These are phyloP conservation scores for Lyophyllum semitale DNA, from an alignment of 768 basidiomycete genomes.

Conservation along the genomic window DNA sequence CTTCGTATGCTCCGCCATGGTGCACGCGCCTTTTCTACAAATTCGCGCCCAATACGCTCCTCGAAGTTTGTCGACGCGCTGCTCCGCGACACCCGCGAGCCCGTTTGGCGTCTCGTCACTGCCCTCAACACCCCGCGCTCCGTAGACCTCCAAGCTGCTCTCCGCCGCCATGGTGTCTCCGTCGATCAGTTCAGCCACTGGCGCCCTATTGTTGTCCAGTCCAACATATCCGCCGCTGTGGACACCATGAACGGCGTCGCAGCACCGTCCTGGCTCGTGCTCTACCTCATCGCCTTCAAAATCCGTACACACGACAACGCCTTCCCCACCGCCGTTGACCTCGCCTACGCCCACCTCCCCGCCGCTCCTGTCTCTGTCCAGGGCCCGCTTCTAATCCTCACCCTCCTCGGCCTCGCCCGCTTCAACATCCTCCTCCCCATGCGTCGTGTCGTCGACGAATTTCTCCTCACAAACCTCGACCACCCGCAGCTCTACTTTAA, in stretches of 20 bases:
- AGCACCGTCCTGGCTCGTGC: constrained; percentile 54
- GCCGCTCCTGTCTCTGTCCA: constrained; percentile 30
- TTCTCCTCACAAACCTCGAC: constrained; percentile 36
- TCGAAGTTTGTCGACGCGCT: constrained; percentile 35
- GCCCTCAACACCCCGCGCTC: constrained; percentile 30
- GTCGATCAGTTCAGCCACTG: constrained; percentile 40
- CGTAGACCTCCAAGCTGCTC: constrained; percentile 26
- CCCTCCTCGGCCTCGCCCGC: constrained; percentile 49
- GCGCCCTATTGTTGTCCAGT: constrained; percentile 34
- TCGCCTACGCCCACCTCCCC: constrained; percentile 43
- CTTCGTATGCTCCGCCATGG: background rate
- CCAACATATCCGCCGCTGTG: constrained; percentile 34
- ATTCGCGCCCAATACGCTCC: constrained; percentile 24
- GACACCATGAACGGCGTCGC: constrained; percentile 13
- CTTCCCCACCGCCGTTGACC: constrained; percentile 38
- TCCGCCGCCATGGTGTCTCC: constrained; percentile 33
- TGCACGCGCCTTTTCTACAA: constrained; percentile 18
- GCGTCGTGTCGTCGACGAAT: constrained; percentile 42
- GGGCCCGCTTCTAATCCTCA: constrained; percentile 47
- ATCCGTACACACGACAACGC: constrained; percentile 49
- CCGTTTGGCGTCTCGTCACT: constrained; percentile 43
- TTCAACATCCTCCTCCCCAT: constrained; percentile 51
- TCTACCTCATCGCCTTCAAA: constrained; percentile 50
- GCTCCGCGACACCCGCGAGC: constrained; percentile 33
- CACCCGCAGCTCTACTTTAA: constrained; percentile 45